Base-by-base conservation (phyloP, 768 basidiomycete species). In the Boletus reticulatus region DNA sequence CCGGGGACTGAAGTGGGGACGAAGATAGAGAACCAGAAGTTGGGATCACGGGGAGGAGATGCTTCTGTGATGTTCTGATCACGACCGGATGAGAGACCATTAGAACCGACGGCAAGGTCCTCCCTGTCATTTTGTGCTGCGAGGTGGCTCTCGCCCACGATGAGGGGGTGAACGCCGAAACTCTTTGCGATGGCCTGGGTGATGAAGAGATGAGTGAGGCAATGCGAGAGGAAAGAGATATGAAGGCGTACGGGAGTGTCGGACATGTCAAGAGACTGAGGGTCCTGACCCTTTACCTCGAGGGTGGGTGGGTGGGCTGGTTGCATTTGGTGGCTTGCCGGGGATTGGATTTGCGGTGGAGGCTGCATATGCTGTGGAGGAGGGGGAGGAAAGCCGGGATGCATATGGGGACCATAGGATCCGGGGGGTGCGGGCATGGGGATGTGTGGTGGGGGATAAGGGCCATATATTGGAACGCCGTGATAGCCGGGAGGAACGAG, bases 261-360 rank as follows among this genome's bases (percentile, higher is more conserved):
- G 48, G 89, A 87, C 78, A 92, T 81, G 70, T 94, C 89, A 60
- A 89, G 85, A 7, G 84, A 81, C 56, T 87, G 81, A 4, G 92
- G 92, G 66, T 93, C 92, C 60, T 85, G 83, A 48, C 89, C 90
- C 66, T 84, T 88, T 62, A 84, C 80, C 52, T 80, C 73, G 45
- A 72, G 61, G 19, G 60, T 36, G 16, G 67, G 24, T 14, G 68
- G 22, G 2, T 52, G 53, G 8, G 57, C 53, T 16, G 65, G 62
- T 32, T 62, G 53, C 31, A 69, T 32, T 49, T 67, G 56, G 44
- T 70, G 70, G 13, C 62, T 55, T 20, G 62, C 43, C 4, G 52
- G 70, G 11, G 62, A 67, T 6, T 71, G 71, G 14, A 75, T 73
- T 38, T 75, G 75, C 45, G 74, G 76, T 10, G 75, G 68, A 27